These are phyloP conservation scores for Fomitopsis betulina DNA, from an alignment of 1,284 basidiomycete genomes.

Conservation along the genomic window DNA sequence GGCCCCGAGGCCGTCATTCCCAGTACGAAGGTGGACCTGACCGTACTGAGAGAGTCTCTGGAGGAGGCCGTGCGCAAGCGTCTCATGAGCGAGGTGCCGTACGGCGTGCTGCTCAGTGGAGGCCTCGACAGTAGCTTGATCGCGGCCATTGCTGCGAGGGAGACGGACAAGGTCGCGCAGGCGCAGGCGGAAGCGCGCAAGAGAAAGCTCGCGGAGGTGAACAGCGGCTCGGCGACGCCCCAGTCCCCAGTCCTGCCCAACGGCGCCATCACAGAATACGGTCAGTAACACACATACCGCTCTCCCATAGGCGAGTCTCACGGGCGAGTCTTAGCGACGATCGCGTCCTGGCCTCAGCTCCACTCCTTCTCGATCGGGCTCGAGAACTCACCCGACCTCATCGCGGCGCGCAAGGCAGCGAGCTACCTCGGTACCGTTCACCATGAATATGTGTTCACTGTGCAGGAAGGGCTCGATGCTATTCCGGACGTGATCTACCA, in stretches of 20 bases:
- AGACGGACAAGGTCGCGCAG: conserved; percentile 89
- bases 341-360: conserved; percentile 92
- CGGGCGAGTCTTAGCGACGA: conserved; percentile 43
- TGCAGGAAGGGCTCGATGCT: conserved; percentile 97
- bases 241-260: conserved; percentile 16
- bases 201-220: conserved; percentile 47
- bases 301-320: background rate
- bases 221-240: conserved; percentile 58
- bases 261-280: conserved; percentile 44
- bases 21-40: conserved; percentile 65
- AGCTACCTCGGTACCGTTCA: conserved; percentile 93
- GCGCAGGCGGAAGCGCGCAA: conserved; percentile 74
- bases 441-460: conserved; percentile 98
- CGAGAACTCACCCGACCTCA: conserved; percentile 91
- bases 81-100: conserved; percentile 98
- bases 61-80: conserved; percentile 95
- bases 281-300: conserved; percentile 31
- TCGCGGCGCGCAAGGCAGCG: conserved; percentile 94
- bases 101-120: conserved; percentile 94
- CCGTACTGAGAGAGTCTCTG: conserved; percentile 72
- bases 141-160: conserved; percentile 93
- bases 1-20: conserved; percentile 53
- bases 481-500: conserved; percentile 98
- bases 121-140: conserved; percentile 97
- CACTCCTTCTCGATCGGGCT: conserved; percentile 99